A percentile compares a stretch with the other conserved stretches of the same genome.
Conservation (phyloP, 148 eudicot species). For the Rhododendron williamsianum region DNA sequence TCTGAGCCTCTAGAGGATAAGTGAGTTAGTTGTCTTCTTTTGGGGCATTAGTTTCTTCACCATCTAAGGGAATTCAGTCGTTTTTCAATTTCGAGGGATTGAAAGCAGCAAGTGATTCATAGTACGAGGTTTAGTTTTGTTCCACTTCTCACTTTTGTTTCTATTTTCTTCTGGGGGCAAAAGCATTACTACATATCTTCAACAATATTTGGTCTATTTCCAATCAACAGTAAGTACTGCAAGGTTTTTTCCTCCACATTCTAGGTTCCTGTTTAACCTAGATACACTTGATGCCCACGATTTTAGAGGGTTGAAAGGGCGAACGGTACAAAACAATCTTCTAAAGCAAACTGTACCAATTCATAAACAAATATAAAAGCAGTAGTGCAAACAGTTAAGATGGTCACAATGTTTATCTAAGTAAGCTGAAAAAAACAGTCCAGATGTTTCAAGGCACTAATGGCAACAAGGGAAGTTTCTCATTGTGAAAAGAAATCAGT, state of each 20-base stretch:
- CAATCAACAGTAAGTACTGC: neutral
- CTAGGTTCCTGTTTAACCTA: neutral
- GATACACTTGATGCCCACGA: neutral
- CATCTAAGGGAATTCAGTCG: neutral
- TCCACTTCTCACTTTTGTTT: neutral
- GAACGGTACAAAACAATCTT: neutral
- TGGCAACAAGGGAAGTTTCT: neutral
- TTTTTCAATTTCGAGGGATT: neutral
- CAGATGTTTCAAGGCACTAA: neutral
- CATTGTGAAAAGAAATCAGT: neutral
- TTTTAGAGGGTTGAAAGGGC: neutral
- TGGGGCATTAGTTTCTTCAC: neutral
- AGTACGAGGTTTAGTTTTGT: neutral
- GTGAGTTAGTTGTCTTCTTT: neutral
- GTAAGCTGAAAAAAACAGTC: neutral
- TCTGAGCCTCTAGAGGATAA: neutral
- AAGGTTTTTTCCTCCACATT: neutral
- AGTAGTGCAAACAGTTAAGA: neutral
- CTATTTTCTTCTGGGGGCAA: neutral
- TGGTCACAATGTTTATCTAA: neutral
- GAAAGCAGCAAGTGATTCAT: neutral
- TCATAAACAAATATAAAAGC: neutral
- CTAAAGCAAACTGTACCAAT: neutral
- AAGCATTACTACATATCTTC: neutral
- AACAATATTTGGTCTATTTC: neutral